These are phyloP conservation scores for Cladosporium sp. DNA, from an alignment of 2,329 filamentous ascomycete genomes.

Conservation along the genomic window DNA sequence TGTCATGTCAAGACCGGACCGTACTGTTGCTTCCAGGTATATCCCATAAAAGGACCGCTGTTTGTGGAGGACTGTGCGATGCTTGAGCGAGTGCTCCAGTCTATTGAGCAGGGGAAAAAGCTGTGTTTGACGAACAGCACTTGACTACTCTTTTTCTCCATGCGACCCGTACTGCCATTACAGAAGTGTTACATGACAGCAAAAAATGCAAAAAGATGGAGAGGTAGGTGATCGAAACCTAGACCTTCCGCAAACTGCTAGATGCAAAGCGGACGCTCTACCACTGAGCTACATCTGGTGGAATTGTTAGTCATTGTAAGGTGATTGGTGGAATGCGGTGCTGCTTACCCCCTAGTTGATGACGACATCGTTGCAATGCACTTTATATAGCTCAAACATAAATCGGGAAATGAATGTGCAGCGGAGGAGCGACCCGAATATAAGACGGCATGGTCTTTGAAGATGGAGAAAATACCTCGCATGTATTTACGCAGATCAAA, in stretches of 20 bases:
- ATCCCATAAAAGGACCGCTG: not conserved
- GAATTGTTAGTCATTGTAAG: too few relatives aligned
- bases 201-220: slow-evolving; percentile 16
- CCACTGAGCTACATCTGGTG: slow-evolving; percentile 17
- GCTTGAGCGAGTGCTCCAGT: not conserved
- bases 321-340: too few relatives aligned
- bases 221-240: slow-evolving; percentile 21
- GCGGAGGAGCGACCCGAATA: too few relatives aligned
- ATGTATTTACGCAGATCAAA: too few relatives aligned
- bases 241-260: slow-evolving; percentile 19
- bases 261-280: slow-evolving; percentile 22
- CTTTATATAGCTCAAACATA: too few relatives aligned
- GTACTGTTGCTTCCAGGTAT: not conserved
- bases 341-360: too few relatives aligned
- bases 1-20: not conserved
- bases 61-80: not conserved
- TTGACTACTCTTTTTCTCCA: not conserved
- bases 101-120: not conserved
- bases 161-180: not conserved
- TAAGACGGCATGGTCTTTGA: too few relatives aligned
- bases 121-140: not conserved
- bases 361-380: too few relatives aligned
- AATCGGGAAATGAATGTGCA: too few relatives aligned
- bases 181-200: not conserved
- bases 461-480: too few relatives aligned